These are phyloP conservation scores for Candolleomyces eurysporus DNA, from an alignment of 768 basidiomycete species.

Conservation along the genomic window DNA sequence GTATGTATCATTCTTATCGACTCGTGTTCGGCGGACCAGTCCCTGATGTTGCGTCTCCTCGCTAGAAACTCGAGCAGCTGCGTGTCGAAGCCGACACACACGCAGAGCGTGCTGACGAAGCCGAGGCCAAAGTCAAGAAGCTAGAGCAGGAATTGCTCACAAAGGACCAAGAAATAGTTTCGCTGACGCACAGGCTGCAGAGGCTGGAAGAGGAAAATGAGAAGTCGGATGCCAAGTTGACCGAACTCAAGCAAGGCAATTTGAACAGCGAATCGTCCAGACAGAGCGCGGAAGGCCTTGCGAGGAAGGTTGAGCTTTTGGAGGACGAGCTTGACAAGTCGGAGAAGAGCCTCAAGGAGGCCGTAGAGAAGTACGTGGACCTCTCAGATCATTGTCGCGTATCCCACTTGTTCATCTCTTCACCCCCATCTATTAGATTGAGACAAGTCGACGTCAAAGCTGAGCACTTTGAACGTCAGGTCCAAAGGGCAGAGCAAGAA, in stretches of 20 bases:
- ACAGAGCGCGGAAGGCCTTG: conserved; percentile 57
- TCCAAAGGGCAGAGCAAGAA: conserved; percentile 83
- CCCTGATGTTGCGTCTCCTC: not conserved
- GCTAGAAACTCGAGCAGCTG: conserved; percentile 72
- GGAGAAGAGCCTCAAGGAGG: conserved; percentile 96
- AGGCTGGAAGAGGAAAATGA: conserved; percentile 67
- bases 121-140: conserved; percentile 82
- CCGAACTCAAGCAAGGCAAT: conserved; percentile 59
- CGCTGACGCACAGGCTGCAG: conserved; percentile 70
- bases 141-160: conserved; percentile 69
- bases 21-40: conserved; percentile 4
- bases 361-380: conserved; percentile 84
- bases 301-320: conserved; percentile 83
- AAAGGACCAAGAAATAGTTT: conserved; percentile 84
- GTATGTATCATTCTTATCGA: conserved; percentile 21
- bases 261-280: conserved; percentile 74
- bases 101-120: conserved; percentile 78
- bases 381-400: conserved; percentile 5
- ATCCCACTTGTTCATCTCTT: conserved; percentile 10
- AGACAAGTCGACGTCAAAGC: conserved; percentile 98
- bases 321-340: conserved; percentile 95
- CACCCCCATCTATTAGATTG: conserved; percentile 49
- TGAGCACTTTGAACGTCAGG: conserved; percentile 95
- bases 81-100: conserved; percentile 85
- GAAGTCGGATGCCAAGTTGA: conserved; percentile 63